phyloP scores from a whole-genome alignment of 129 eudicot genomes.

The Tagetes erecta region DNA sequence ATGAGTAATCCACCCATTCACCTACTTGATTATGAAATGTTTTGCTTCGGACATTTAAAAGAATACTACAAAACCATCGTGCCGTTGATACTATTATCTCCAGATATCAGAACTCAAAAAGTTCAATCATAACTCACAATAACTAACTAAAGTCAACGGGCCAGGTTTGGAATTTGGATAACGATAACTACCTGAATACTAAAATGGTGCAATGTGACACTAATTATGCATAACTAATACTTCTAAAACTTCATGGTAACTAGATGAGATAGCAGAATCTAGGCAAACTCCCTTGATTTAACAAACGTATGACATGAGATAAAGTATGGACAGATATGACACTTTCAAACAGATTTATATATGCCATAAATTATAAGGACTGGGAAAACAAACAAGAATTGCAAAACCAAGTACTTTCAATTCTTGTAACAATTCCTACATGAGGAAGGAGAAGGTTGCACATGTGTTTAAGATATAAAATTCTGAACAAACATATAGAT shows the following conservation, averaged over 20 bases:
- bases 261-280: slow-evolving; percentile 14
- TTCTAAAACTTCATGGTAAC: slow-evolving; percentile 15
- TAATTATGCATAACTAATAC: not conserved
- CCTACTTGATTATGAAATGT: not conserved
- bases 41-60: slow-evolving; percentile 22
- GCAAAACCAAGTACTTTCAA: slow-evolving; percentile 4
- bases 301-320: slow-evolving; percentile 13
- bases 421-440: not conserved
- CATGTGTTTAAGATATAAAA: not conserved
- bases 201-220: not conserved
- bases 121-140: not conserved
- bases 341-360: not conserved
- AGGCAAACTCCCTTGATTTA: slow-evolving; percentile 8
- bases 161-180: not conserved
- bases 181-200: not conserved
- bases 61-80: not conserved
- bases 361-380: not conserved
- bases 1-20: slow-evolving; percentile 23
- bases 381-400: not conserved
- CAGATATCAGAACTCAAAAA: not conserved
- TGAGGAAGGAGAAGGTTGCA: not conserved
- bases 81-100: not conserved
- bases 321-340: not conserved
- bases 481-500: not conserved
- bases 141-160: not conserved